Evolutionary conservation across 441 rosid species (phyloP).

Genomic region (Jatropha podagrica): DNA sequence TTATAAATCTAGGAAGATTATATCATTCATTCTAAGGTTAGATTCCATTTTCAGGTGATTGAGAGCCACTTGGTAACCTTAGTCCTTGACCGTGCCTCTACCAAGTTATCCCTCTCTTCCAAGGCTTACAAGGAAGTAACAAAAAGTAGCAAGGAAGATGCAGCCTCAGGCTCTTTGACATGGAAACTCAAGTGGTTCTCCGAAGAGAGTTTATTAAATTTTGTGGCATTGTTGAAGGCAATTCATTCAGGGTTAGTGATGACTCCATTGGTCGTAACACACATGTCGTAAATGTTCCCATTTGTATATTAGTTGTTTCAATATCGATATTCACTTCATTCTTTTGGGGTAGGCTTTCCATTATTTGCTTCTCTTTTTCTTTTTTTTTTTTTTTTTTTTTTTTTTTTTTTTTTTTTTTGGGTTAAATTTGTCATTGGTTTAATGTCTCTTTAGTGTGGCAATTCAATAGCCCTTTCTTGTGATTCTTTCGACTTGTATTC

Average conservation of each 20-base stretch:
- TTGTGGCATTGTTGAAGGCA: slow-evolving; percentile 71
- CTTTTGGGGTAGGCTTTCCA: slow-evolving; percentile 17
- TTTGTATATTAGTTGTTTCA: slow-evolving; percentile 2
- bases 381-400: neutral
- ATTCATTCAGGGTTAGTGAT: slow-evolving; percentile 46
- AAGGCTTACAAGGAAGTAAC: slow-evolving; percentile 25
- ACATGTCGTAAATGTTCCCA: slow-evolving; percentile 20
- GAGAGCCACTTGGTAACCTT: slow-evolving; percentile 42
- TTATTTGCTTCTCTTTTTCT: neutral
- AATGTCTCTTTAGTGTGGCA: slow-evolving; percentile 20
- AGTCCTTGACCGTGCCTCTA: slow-evolving; percentile 30
- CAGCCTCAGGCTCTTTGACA: slow-evolving; percentile 22
- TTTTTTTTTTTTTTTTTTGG: neutral
- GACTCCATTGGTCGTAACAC: slow-evolving; percentile 52
- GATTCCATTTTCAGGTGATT: slow-evolving; percentile 47
- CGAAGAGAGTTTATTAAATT: slow-evolving; percentile 48
- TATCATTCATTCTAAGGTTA: neutral
- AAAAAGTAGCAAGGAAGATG: slow-evolving; percentile 17
- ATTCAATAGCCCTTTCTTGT: slow-evolving; percentile 22
- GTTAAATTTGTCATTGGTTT: neutral
- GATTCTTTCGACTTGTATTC: slow-evolving; percentile 43
- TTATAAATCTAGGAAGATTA: neutral
- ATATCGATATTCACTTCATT: slow-evolving; percentile 45
- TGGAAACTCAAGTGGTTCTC: slow-evolving; percentile 81
- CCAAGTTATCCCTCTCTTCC: slow-evolving; percentile 24